Evolutionary conservation across 169 alveolate species (phyloP), one percentile per base, ranked within the genome.

Genomic region (Ichthyophthirius multifiliis): DNA sequence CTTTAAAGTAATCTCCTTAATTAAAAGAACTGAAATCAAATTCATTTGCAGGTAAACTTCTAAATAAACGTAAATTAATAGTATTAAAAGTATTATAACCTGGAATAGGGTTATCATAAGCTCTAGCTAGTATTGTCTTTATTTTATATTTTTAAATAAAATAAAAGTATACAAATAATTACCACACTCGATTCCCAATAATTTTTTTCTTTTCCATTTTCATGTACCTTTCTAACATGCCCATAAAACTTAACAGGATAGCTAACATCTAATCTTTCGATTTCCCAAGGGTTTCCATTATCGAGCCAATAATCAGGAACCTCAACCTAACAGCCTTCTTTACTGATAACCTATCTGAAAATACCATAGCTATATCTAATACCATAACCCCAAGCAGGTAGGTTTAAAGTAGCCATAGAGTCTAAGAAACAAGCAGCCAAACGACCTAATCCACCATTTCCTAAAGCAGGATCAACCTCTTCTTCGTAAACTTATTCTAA

Each of bases 321-420:
- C 84, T 98, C 99, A 32, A 92, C 95, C 83, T 98, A 98, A 39
- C 97, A 94, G 0, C 97, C 98, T 73, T 95, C 91, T 44, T 93
- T 89, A 37, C n/a, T n/a, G n/a, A 98, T 97, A 83, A 86, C 86
- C 90, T 98, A 98, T 90, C 95, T 97, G 92, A 98, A 98, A 77
- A 98, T 98, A 47, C 99, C 99, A 83, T 98, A 98, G 80, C 97
- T 97, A 83, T 98, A 98, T 88, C 99, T 90, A 45, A 98, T 96
- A 71, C 99, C 99, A 85, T 98, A 98, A 43, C 99, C 99, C 98
- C 98, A 96, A 35, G 98, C 98, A 10, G 99, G 98, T 35, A 90
- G 83, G 65, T 95, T 96, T 55, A 97, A 88, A 23, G 99, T 96
- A 6, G 99, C 99, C 90, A 98, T 84, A n/a, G 98, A 95, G 77